Conservation (phyloP, 2,329 filamentous ascomycete genomes). For the Colletotrichum lupini region DNA sequence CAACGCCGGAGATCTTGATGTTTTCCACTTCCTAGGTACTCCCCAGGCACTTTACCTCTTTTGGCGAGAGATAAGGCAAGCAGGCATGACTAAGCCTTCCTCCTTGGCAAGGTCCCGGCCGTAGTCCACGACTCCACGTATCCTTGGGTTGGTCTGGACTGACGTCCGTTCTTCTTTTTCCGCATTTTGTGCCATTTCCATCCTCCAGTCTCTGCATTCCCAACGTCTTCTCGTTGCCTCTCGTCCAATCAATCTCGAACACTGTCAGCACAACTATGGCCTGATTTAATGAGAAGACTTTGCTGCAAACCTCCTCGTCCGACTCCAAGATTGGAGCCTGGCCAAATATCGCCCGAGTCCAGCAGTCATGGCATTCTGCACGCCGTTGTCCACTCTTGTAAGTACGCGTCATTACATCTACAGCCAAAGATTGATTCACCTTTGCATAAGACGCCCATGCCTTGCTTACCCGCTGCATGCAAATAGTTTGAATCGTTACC, state of each 20-base stretch:
- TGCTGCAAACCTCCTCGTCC: neutral
- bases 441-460: neutral
- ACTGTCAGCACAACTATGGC: constrained; percentile 6
- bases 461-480: neutral
- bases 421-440: constrained; percentile 1
- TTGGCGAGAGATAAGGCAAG: neutral
- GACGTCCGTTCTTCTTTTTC: neutral
- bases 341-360: neutral
- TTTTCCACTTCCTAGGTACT: neutral
- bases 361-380: constrained; percentile 4
- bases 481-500: neutral
- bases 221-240: neutral
- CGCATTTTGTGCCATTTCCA: neutral
- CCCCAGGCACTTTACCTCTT: neutral
- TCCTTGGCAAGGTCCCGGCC: neutral
- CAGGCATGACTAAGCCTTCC: neutral
- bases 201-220: neutral
- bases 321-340: neutral
- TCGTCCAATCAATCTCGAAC: neutral
- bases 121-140: too few relatives aligned
- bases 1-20: neutral
- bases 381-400: neutral
- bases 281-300: neutral
- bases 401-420: neutral
- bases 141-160: neutral